Evolutionary conservation across 2,329 filamentous ascomycete species (phyloP), one percentile per base, ranked within the genome.

Genomic region (Aureobasidium vineae): DNA sequence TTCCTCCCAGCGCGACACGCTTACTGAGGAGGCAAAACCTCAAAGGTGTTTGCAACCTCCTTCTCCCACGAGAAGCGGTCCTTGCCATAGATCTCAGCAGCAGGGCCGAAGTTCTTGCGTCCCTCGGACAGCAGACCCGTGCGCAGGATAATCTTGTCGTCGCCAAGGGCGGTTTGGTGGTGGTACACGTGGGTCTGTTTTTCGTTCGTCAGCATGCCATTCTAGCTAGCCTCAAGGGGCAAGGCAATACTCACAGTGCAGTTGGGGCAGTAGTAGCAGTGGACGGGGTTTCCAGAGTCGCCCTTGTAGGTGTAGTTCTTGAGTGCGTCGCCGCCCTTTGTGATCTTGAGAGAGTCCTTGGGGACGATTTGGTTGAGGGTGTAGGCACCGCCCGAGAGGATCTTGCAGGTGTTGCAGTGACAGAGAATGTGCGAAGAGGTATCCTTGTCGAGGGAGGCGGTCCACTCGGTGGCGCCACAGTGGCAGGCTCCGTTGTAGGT

Each of bases 381-480:
- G 77, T 77, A 84, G 57, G 81, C 78, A 21, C 78, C 76, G 69
- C 83, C 83, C 61, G 78, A 79, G 66, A 85, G 79, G 68, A 77
- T 72, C 71, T 85, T 85, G 82, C 84, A 86, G 36, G 83, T 84
- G 70, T 83, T 78, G 77, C 84, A 86, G 71, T 86, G 84, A 78
- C 83, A 82, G 13, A 81, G 75, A 66, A 82, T 77, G 71, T 81
- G 79, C 23, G 73, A 75, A 77, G 72, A 75, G 73, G 77, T 79
- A 43, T 81, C 80, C 33, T 78, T 72, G 50, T 80, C 77, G 66
- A 86, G 76, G 67, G 79, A 81, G 61, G 80, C 82, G 50, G 79
- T 78, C 81, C 81, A 86, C 70, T 82, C 77, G 56, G 78, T 80
- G 71, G 83, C 76, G 71, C 83, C 83, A 73, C 84, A 86, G 72